Percentiles rank a stretch among this genome's conserved stretches.
phyloP scores from a whole-genome alignment of 768 basidiomycete genomes.

The Tylopilus subfusipes region DNA sequence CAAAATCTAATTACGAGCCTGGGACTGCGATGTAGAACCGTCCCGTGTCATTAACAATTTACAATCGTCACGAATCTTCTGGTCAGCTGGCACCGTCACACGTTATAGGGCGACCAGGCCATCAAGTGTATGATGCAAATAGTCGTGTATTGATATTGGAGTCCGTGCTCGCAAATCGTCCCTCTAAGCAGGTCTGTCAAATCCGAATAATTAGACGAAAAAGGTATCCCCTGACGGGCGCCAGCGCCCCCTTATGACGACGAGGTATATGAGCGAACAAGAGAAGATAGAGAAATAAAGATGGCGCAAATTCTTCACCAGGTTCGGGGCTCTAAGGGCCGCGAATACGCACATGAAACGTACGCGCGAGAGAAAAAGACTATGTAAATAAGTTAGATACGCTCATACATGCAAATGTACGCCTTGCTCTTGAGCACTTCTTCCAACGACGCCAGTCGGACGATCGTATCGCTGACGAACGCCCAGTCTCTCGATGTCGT shows the following conservation, averaged over 20 bases:
- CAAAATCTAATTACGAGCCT: slow-evolving; percentile 32
- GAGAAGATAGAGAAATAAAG: too few species aligned
- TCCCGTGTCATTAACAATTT: too few species aligned
- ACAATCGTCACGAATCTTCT: too few species aligned
- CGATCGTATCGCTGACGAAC: slow-evolving; percentile 85
- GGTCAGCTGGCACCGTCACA: too few species aligned
- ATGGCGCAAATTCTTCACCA: too few species aligned
- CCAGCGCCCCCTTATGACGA: too few species aligned
- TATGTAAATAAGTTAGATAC: slow-evolving; percentile 44
- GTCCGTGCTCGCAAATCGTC: not conserved
- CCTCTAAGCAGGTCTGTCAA: not conserved
- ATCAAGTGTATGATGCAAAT: not conserved
- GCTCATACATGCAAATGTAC: slow-evolving; percentile 92
- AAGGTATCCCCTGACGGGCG: not conserved
- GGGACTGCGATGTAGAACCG: too few species aligned
- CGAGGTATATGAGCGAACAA: too few species aligned
- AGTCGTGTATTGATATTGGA: not conserved
- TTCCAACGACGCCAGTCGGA: slow-evolving; percentile 75
- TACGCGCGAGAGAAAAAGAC: not conserved
- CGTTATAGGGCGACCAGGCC: too few species aligned
- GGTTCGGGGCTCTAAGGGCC: not conserved
- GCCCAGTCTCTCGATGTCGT: slow-evolving; percentile 65
- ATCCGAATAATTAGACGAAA: slow-evolving; percentile 5
- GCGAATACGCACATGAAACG: not conserved
- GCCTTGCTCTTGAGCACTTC: slow-evolving; percentile 91